Conservation (phyloP, 2,329 filamentous ascomycete species). For the Pyricularia pennisetigena region DNA sequence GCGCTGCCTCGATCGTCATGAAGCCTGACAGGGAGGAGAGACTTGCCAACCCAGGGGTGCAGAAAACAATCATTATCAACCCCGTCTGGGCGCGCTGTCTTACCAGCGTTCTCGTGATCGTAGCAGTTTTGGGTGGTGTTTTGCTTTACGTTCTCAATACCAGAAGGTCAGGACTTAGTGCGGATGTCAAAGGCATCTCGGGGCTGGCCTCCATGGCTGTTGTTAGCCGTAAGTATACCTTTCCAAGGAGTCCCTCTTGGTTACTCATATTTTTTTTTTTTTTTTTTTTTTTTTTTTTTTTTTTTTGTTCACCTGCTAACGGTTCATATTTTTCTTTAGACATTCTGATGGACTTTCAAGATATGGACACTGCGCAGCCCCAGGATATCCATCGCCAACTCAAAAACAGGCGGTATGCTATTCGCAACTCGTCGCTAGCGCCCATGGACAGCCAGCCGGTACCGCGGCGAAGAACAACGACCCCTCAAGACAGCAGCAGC, state of each 20-base stretch:
- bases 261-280: neutral
- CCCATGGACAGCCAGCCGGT: conserved; percentile 22
- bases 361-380: conserved; percentile 57
- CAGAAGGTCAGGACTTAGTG: conserved; percentile 54
- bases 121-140: conserved; percentile 45
- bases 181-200: conserved; percentile 63
- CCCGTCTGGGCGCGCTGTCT: conserved; percentile 52
- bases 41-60: conserved; percentile 24
- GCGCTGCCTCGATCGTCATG: conserved; percentile 51
- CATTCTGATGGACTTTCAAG: conserved; percentile 64
- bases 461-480: neutral
- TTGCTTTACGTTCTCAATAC: conserved; percentile 52
- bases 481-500: conserved; percentile 37
- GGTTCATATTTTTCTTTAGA: conserved; percentile 18
- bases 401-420: conserved; percentile 55
- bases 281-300: neutral
- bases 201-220: conserved; percentile 69
- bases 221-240: conserved; percentile 33
- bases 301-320: neutral
- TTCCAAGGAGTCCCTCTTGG: neutral
- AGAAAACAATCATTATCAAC: conserved; percentile 47
- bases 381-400: conserved; percentile 58
- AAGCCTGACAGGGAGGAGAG: conserved; percentile 39
- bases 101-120: conserved; percentile 43
- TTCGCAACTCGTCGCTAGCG: conserved; percentile 61